These are phyloP conservation scores for Skeletonema grethae DNA, from an alignment of 108 stramenopile genomes.

Conservation along the genomic window DNA sequence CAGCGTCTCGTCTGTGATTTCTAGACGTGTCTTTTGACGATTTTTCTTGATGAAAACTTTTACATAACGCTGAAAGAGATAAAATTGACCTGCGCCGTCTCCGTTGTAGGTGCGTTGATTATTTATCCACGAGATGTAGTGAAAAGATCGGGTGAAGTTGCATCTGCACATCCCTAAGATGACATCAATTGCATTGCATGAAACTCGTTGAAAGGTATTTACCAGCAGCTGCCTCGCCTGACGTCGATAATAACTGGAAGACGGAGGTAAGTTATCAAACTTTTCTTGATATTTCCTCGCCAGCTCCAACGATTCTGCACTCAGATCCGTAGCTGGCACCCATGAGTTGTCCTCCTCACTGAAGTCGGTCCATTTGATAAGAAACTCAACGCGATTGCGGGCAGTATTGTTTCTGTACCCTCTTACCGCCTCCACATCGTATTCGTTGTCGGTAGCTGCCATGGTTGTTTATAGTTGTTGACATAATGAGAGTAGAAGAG, in stretches of 20 bases:
- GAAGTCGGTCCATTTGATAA: background rate
- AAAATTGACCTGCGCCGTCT: background rate
- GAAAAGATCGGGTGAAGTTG: conserved; percentile 14
- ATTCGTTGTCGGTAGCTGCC: background rate
- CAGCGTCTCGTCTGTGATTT: background rate
- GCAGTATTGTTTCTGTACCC: background rate
- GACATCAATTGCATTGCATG: conserved; percentile 8
- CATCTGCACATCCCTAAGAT: background rate
- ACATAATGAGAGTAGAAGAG: background rate
- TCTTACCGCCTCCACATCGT: background rate
- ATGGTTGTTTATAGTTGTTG: background rate
- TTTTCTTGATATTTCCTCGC: background rate
- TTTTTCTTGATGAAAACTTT: background rate
- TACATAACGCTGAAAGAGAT: background rate
- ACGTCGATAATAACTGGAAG: background rate
- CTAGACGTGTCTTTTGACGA: background rate
- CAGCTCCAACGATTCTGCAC: background rate
- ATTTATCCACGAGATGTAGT: background rate
- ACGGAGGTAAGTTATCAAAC: background rate
- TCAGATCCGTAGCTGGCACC: background rate
- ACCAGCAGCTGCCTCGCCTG: conserved; percentile 14
- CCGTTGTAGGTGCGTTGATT: background rate
- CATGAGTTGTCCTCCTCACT: background rate
- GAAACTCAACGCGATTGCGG: background rate
- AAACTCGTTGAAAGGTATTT: conserved; percentile 8